Base-by-base conservation (phyloP, 345 rosid species). In the Populus deltoides region DNA sequence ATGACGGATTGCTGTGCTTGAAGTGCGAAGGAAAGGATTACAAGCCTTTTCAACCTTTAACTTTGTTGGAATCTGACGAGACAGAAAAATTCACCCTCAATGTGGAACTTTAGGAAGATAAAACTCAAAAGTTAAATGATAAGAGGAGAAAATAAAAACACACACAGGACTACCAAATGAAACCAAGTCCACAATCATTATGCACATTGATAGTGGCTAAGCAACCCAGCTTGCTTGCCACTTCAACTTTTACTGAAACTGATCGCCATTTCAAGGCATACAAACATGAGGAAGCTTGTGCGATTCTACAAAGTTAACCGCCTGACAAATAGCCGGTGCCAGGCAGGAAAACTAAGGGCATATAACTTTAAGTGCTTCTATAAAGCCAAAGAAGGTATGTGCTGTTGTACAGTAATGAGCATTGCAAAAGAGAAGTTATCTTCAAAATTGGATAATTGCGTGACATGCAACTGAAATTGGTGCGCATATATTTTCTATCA, bases 11-110 rank as follows among this genome's bases (percentile, higher is more conserved):
- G 90, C 99, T 22, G 65, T 61, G 73, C 89, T 96, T 0, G 90
- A 82, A 51, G 91, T 84, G 47, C 98, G 94, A 53, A 96, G 94
- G 88, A 96, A 96, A 15, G 99, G 97, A 78, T 96, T 96, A 71
- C 98, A 93, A 16, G 86, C 90, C 83, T 93, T 93, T 87, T 96
- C 99, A 69, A 86, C 73, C 88, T 90, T 96, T 5, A 96, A 74
- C 31, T 86, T 86, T 1, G 94, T 92, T 45, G 99, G 99, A 77
- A 93, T 87, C 99, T 96, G 85, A 31, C 38, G 43, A 69, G 41
- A 43, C 13, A n/a, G 17, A 49, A 35, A 55, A 62, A 75, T 36
- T 24, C 38, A 61, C 24, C 11, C 25, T 73, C 43, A 22, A 13
- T 38, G 27, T 10, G 4, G 7, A 70, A 43, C 7, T 39, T 43